Conservation (phyloP, 441 rosid species). For the Populus tomentosa region DNA sequence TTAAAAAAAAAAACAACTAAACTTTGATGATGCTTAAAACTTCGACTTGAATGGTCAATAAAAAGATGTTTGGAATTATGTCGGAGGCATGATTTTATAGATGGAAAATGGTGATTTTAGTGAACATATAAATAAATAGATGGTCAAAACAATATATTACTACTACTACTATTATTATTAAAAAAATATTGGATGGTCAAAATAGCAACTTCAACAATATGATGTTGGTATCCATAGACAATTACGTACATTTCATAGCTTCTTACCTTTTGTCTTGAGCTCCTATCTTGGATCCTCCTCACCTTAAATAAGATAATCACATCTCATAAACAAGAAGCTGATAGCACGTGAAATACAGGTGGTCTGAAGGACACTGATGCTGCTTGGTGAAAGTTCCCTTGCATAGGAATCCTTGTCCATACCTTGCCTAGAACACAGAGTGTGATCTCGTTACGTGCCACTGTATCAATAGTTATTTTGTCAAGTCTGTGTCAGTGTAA, state of each 20-base stretch:
- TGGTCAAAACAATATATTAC: too few species aligned
- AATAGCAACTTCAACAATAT: not conserved
- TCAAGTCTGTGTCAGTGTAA: not conserved
- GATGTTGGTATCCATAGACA: not conserved
- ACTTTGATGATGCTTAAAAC: too few species aligned
- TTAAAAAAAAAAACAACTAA: too few species aligned
- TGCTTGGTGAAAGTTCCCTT: constrained; percentile 13
- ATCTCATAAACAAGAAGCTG: constrained; percentile 11
- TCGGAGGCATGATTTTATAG: too few species aligned
- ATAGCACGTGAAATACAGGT: constrained; percentile 23
- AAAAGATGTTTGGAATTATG: too few species aligned
- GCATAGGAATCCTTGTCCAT: constrained; percentile 12
- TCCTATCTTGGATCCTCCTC: not conserved
- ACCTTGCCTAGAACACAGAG: not conserved
- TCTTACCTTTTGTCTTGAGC: not conserved
- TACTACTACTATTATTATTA: too few species aligned
- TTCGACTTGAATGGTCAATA: too few species aligned
- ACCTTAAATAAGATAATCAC: constrained; percentile 4
- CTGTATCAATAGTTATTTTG: not conserved
- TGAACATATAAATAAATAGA: too few species aligned
- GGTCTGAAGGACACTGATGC: constrained; percentile 16
- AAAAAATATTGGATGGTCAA: too few species aligned
- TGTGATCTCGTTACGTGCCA: constrained; percentile 10
- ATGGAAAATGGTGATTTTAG: too few species aligned
- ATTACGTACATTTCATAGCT: not conserved